A percentile compares a stretch with the other conserved stretches of the same genome.
Conservation (phyloP, 2,329 filamentous ascomycete species). For the Nemania serpens region DNA sequence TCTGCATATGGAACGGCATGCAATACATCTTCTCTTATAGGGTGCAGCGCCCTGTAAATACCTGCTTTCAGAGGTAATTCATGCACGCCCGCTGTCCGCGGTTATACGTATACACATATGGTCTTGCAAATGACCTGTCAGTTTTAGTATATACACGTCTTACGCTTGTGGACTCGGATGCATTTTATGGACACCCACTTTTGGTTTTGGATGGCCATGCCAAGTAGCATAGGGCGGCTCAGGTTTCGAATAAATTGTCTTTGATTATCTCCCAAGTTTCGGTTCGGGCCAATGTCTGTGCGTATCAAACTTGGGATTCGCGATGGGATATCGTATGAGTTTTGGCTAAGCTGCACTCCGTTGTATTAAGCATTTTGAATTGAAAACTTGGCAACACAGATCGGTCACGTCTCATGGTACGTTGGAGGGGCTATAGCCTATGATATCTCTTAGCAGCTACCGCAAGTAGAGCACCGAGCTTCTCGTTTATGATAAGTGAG, state of each 20-base stretch:
- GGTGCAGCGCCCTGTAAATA: not conserved
- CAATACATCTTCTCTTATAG: slow-evolving; percentile 9
- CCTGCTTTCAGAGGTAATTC: not conserved
- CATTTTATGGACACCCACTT: not conserved
- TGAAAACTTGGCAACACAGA: not conserved
- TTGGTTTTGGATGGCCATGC: not conserved
- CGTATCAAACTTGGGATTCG: slow-evolving; percentile 3
- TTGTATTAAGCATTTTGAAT: slow-evolving; percentile 15
- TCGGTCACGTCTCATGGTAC: slow-evolving; percentile 1
- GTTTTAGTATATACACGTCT: not conserved
- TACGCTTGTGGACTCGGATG: slow-evolving; percentile 4
- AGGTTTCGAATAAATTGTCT: not conserved
- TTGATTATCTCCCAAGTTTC: not conserved
- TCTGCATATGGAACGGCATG: not conserved
- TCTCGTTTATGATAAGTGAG: no score
- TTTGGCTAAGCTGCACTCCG: slow-evolving; percentile 15
- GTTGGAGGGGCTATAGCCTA: not conserved
- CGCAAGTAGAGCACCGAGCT: no score
- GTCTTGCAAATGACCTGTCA: not conserved
- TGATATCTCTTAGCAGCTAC: no score
- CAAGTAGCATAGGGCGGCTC: slow-evolving; percentile 1
- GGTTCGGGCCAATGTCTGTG: not conserved
- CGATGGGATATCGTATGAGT: slow-evolving; percentile 12
- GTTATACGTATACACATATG: not conserved
- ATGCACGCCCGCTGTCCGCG: not conserved